phyloP scores from a whole-genome alignment of 208 protist species.

The Leishmania arabica region DNA sequence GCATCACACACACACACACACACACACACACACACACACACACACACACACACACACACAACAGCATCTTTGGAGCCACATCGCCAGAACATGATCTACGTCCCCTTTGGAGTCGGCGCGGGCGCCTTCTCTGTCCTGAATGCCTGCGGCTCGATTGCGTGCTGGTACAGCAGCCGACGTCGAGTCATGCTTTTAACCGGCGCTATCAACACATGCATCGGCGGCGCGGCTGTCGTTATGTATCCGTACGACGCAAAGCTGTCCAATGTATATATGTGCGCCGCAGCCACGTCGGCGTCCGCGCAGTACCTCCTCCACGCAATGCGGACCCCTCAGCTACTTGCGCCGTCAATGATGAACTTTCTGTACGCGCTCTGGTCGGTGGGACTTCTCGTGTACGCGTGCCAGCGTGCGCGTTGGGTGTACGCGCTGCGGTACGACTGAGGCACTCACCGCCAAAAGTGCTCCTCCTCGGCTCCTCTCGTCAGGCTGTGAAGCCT shows the following conservation, averaged over 20 bases:
- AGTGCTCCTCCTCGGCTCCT: neutral
- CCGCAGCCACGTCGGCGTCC: constrained; percentile 52
- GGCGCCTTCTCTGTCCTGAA: constrained; percentile 67
- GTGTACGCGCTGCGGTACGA: constrained; percentile 68
- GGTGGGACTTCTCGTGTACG: constrained; percentile 57
- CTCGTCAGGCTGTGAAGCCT: neutral
- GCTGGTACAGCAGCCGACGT: constrained; percentile 67
- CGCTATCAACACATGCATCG: constrained; percentile 63
- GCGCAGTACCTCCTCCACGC: constrained; percentile 72
- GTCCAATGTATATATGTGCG: constrained; percentile 55
- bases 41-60: neutral
- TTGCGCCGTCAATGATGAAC: constrained; percentile 37
- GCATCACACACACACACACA: constrained; percentile 6
- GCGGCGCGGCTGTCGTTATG: constrained; percentile 36
- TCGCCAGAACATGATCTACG: constrained; percentile 36
- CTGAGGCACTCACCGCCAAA: constrained; percentile 12
- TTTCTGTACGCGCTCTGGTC: constrained; percentile 52
- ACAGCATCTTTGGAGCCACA: neutral
- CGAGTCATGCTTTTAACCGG: constrained; percentile 73
- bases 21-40: neutral
- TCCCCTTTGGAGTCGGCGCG: constrained; percentile 58
- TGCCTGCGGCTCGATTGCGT: constrained; percentile 51
- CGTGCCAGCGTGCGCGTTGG: constrained; percentile 50
- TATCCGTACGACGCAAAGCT: constrained; percentile 64
- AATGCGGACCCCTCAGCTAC: constrained; percentile 54